A percentile compares a stretch with the other conserved stretches of the same genome.
Evolutionary conservation across 805 yeast species (phyloP).

Genomic region (Teunomyces funiuensis): DNA sequence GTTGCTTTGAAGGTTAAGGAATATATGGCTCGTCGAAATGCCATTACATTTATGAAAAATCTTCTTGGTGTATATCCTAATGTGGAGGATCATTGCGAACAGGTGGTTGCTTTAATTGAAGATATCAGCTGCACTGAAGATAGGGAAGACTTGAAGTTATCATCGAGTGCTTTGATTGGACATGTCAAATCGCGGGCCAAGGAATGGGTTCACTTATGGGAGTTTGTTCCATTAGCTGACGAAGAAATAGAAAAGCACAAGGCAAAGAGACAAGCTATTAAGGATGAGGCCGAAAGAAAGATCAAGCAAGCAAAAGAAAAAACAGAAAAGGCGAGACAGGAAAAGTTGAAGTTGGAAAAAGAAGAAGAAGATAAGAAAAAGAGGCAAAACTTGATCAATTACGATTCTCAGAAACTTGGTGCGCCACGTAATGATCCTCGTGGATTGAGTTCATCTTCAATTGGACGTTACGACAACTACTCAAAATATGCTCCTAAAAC

Average conservation of each 20-base stretch:
- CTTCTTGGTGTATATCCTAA: constrained; percentile 63
- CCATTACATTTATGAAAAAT: constrained; percentile 73
- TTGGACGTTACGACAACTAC: constrained; percentile 34
- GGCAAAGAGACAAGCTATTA: constrained; percentile 21
- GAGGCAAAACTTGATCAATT: constrained; percentile 11
- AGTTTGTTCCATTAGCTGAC: constrained; percentile 51
- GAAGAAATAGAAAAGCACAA: constrained; percentile 36
- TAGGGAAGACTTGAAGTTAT: constrained; percentile 78
- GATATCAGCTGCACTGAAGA: constrained; percentile 51
- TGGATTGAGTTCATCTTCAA: constrained; percentile 11
- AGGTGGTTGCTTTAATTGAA: constrained; percentile 47
- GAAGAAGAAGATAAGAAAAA: constrained; percentile 12
- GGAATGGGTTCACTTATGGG: constrained; percentile 54
- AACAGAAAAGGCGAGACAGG: constrained; percentile 12
- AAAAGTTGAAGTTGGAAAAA: not conserved
- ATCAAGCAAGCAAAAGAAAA: constrained; percentile 15
- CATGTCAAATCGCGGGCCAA: constrained; percentile 56
- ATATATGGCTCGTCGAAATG: constrained; percentile 78
- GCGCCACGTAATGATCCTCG: constrained; percentile 12
- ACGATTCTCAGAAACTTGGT: constrained; percentile 11
- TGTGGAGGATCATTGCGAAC: constrained; percentile 64
- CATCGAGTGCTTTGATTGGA: constrained; percentile 71
- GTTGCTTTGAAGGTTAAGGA: constrained; percentile 49
- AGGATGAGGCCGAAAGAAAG: constrained; percentile 15
- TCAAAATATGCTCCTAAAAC: constrained; percentile 19